Conservation (phyloP, 78 protist species). For the Dictyostelium brefeldianum region DNA sequence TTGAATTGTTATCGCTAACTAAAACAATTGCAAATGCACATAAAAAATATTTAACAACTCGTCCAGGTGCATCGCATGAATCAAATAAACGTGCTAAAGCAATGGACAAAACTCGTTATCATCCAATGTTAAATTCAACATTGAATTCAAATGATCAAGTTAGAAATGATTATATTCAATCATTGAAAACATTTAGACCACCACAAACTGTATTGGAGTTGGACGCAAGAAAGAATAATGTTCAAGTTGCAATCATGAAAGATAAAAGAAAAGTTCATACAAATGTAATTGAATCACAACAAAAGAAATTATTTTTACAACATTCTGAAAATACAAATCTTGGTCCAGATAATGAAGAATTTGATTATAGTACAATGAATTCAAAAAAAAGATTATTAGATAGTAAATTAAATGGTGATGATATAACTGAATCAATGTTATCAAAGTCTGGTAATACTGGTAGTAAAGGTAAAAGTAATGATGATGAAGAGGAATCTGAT, state of each 20-base stretch:
- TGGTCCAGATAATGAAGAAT: constrained; percentile 16
- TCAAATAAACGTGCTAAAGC: constrained; percentile 73
- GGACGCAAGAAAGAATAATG: not conserved
- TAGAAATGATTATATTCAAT: constrained; percentile 32
- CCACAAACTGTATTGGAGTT: constrained; percentile 86
- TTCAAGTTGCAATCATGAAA: constrained; percentile 45
- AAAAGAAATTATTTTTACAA: not conserved
- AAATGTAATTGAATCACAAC: constrained; percentile 24
- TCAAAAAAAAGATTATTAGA: not conserved
- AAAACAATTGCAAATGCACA: constrained; percentile 81
- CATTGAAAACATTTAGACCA: constrained; percentile 58
- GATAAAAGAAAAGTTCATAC: constrained; percentile 46
- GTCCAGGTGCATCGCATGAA: constrained; percentile 87
- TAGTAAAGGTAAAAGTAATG: not conserved
- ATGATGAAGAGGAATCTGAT: not conserved
- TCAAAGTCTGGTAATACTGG: not conserved
- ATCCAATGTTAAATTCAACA: not conserved
- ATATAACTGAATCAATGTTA: not conserved
- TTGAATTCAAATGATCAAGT: constrained; percentile 11
- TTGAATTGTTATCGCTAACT: constrained; percentile 34
- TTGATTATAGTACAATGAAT: not conserved
- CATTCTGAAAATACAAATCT: not conserved
- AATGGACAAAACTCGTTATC: constrained; percentile 15
- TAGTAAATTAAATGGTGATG: not conserved
- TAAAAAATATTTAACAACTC: constrained; percentile 84